A percentile compares a stretch with the other conserved stretches of the same genome.
Conservation (phyloP, 1,284 basidiomycete genomes). For the Coriolopsis trogii region DNA sequence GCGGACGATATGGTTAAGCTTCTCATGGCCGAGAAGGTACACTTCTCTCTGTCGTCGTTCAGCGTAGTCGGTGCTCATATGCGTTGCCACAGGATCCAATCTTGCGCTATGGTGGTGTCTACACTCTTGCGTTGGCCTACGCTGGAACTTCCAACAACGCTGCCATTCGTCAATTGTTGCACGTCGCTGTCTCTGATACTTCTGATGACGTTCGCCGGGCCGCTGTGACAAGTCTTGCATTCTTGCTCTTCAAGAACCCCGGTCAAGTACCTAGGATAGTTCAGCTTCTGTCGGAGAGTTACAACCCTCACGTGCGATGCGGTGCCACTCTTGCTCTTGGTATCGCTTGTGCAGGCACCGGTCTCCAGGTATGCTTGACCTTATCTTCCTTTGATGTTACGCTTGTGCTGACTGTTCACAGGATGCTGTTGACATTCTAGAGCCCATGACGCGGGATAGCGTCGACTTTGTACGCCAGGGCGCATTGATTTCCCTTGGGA, state of each 20-base stretch:
- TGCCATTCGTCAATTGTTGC: slow-evolving; percentile 87
- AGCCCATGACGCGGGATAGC: slow-evolving; percentile 96
- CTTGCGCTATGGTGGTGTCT: slow-evolving; percentile 94
- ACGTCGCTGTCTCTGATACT: slow-evolving; percentile 96
- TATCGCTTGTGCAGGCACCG: slow-evolving; percentile 97
- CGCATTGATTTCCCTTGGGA: slow-evolving; percentile 92
- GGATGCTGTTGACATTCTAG: slow-evolving; percentile 93
- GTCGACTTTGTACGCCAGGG: slow-evolving; percentile 98
- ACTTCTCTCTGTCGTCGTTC: slow-evolving; percentile 22
- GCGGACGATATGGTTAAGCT: slow-evolving; percentile 80
- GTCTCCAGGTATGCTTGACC: slow-evolving; percentile 68
- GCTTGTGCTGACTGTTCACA: slow-evolving; percentile 27
- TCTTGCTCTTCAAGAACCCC: slow-evolving; percentile 95
- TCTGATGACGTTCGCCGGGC: slow-evolving; percentile 95
- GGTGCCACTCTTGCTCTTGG: slow-evolving; percentile 94
- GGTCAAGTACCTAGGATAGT: slow-evolving; percentile 93
- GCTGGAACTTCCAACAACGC: slow-evolving; percentile 94
- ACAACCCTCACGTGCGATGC: slow-evolving; percentile 97
- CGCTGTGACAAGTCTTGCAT: slow-evolving; percentile 92
- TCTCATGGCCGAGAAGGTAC: slow-evolving; percentile 84
- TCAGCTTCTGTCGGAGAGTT: slow-evolving; percentile 94
- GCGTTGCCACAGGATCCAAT: slow-evolving; percentile 77
- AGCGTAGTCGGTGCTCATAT: not conserved
- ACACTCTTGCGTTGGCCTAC: slow-evolving; percentile 92
- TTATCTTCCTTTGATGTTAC: not conserved